Evolutionary conservation across 345 rosid species (phyloP).

Genomic region (Boechera stricta): DNA sequence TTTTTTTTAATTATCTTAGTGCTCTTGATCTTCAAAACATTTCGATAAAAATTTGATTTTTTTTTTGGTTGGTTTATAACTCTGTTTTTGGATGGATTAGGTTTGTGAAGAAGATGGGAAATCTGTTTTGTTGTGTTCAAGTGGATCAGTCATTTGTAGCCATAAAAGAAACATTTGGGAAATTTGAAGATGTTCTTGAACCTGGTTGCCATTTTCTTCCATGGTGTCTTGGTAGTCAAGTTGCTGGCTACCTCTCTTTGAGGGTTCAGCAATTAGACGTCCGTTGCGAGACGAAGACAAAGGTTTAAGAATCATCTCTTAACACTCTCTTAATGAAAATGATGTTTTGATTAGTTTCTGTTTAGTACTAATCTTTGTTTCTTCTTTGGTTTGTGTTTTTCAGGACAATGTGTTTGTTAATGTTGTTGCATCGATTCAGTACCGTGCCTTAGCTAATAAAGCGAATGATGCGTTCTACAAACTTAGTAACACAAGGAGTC

Average conservation of each 20-base stretch:
- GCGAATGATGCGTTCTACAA: slow-evolving; percentile 65
- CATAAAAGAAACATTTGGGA: slow-evolving; percentile 62
- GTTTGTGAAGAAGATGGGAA: slow-evolving; percentile 56
- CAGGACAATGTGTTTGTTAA: slow-evolving; percentile 68
- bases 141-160: slow-evolving; percentile 68
- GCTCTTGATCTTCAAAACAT: neutral
- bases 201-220: slow-evolving; percentile 76
- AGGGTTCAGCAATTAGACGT: slow-evolving; percentile 71
- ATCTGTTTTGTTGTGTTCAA: slow-evolving; percentile 56
- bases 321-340: neutral
- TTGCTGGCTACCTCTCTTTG: slow-evolving; percentile 61
- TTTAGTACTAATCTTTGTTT: neutral
- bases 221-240: slow-evolving; percentile 61
- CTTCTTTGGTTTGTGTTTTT: slow-evolving; percentile 6
- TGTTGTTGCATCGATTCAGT: slow-evolving; percentile 63
- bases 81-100: neutral
- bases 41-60: neutral
- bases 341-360: neutral
- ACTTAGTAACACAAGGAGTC: slow-evolving; percentile 59
- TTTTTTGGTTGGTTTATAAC: neutral
- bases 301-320: slow-evolving; percentile 45
- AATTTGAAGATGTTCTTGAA: slow-evolving; percentile 62
- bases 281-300: slow-evolving; percentile 72
- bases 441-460: slow-evolving; percentile 54
- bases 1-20: neutral